Evolutionary conservation across 306 rosid genomes (phyloP), one percentile per base, ranked within the genome.

Genomic region (Hylodesmum podocarpum): DNA sequence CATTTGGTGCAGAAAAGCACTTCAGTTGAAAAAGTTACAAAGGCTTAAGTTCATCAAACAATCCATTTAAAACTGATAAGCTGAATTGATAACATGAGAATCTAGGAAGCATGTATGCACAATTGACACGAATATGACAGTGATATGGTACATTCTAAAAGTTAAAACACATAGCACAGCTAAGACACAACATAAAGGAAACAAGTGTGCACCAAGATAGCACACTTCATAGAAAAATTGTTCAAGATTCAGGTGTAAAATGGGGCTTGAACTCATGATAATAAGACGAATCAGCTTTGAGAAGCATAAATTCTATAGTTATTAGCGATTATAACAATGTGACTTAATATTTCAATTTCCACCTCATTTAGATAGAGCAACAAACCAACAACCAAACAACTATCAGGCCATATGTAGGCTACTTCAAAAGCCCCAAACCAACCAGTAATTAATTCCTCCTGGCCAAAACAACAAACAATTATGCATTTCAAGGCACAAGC

Each of bases 321-420:
- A 37, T n/a, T 40, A n/a, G 10, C 0, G 4, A 46, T 55, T 31
- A 43, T 22, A 66, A 66, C 27, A 16, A 16, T 22, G 16, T 1
- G 39, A 40, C 61, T 27, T 31, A 29, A 64, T 59, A 55, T 50
- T 75, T 28, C 44, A 27, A 55, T 46, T 65, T 55, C 81, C 14
- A 29, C 44, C 66, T 11, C 59, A 19, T 33, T 66, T n/a, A 15
- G 66, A 16, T 39, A 27, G 70, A 2, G 10, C n/a, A n/a, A n/a
- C n/a, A n/a, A n/a, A n/a, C n/a, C n/a, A n/a, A 19, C 34, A 1
- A 50, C 37, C 28, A 12, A 12, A 76, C 36, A 2, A 53, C 22
- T 47, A 73, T 55, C 37, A 58, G n/a, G 66, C 34, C 37, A 47
- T 0, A n/a, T 14, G 72, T 44, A 21, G 34, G 1, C 13, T 61